phyloP scores from a whole-genome alignment of 768 basidiomycete genomes.

The Boletus bicolor region DNA sequence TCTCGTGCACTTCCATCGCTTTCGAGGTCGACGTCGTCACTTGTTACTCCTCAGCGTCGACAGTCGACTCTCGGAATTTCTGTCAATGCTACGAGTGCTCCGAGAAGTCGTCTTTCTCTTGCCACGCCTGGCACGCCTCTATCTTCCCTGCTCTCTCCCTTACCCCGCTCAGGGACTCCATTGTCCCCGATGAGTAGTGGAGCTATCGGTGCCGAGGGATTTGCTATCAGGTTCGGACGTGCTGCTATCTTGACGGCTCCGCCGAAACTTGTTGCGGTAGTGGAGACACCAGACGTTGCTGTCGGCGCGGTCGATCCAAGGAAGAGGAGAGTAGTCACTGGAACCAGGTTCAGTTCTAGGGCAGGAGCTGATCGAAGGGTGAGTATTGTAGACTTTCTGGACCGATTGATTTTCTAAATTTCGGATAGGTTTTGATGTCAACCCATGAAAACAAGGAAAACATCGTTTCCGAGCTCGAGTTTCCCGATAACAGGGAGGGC shows the following conservation, averaged over 20 bases:
- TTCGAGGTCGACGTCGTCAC: constrained; percentile 51
- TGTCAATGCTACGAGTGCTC: constrained; percentile 30
- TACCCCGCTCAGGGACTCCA: constrained; percentile 35
- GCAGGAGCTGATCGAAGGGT: constrained; percentile 81
- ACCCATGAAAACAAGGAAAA: constrained; percentile 65
- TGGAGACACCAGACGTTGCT: constrained; percentile 87
- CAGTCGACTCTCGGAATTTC: constrained; percentile 34
- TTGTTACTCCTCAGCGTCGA: constrained; percentile 40
- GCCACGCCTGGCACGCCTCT: constrained; percentile 40
- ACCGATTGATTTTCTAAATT: neutral
- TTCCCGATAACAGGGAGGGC: constrained; percentile 10
- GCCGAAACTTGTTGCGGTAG: constrained; percentile 77
- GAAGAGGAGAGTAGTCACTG: constrained; percentile 82
- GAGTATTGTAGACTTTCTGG: constrained; percentile 26
- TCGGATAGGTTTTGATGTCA: constrained; percentile 71
- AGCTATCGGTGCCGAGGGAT: constrained; percentile 30
- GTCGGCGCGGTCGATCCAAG: constrained; percentile 83
- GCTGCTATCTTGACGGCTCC: constrained; percentile 78
- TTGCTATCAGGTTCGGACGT: constrained; percentile 56
- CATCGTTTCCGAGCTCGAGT: constrained; percentile 11
- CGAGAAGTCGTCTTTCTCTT: constrained; percentile 46
- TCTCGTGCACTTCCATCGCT: constrained; percentile 50
- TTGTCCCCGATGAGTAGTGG: constrained; percentile 25
- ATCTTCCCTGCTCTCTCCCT: constrained; percentile 30
- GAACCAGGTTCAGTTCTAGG: constrained; percentile 83